Evolutionary conservation across 1,284 basidiomycete species (phyloP).

Genomic region (Agaricales sp.): DNA sequence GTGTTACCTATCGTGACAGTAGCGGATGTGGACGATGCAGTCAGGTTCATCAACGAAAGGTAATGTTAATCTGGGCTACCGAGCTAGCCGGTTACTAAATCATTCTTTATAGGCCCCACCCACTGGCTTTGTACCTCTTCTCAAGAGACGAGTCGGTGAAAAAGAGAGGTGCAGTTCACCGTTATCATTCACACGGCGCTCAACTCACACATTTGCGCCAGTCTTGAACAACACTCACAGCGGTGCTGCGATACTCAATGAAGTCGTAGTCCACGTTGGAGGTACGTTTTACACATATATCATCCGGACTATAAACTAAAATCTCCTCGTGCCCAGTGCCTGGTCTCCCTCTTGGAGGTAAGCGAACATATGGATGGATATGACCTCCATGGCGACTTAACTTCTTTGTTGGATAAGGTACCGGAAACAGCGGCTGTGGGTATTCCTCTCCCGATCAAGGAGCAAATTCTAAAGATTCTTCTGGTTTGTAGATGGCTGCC

Average conservation of each 20-base stretch:
- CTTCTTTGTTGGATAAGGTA: not conserved
- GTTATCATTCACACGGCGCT: not conserved
- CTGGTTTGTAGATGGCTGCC: constrained; percentile 43
- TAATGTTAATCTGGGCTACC: not conserved
- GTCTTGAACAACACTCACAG: constrained; percentile 61
- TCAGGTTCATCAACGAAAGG: constrained; percentile 31
- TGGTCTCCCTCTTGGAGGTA: constrained; percentile 67
- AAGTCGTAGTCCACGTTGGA: constrained; percentile 43
- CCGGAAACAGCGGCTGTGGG: not conserved
- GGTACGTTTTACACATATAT: constrained; percentile 17
- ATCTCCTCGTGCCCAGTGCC: constrained; percentile 28
- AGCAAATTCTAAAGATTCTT: not conserved
- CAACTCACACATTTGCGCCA: constrained; percentile 14
- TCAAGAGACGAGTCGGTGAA: constrained; percentile 49
- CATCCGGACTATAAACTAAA: not conserved
- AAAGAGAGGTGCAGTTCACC: constrained; percentile 34
- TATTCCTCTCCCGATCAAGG: not conserved
- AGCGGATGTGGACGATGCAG: constrained; percentile 31
- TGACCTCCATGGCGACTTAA: too few species aligned
- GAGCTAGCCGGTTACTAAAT: not conserved
- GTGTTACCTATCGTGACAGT: constrained; percentile 46
- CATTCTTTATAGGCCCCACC: constrained; percentile 45
- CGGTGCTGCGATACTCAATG: constrained; percentile 61
- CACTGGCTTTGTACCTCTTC: constrained; percentile 74
- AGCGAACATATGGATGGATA: constrained; percentile 65